Percentiles rank a stretch among this genome's conserved stretches.
Evolutionary conservation across 1,284 basidiomycete species (phyloP).

Genomic region (Irpex lacteus): DNA sequence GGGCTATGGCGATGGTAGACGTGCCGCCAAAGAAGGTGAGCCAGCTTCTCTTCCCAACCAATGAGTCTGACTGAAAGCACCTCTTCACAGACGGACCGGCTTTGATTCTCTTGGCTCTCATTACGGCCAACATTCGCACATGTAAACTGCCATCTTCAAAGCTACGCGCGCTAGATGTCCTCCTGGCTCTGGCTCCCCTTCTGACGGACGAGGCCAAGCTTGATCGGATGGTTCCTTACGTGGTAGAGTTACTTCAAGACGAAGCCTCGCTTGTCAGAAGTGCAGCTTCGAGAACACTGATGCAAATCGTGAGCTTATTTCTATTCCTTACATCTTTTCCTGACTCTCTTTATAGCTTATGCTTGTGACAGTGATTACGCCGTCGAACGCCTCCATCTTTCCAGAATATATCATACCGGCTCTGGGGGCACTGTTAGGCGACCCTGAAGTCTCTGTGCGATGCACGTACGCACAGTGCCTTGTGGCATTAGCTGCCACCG

Average conservation of each 20-base stretch:
- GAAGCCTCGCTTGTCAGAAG: conserved; percentile 80
- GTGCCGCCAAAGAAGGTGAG: conserved; percentile 63
- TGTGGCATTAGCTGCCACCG: conserved; percentile 80
- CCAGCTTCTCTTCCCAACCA: conserved; percentile 4
- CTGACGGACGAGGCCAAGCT: conserved; percentile 95
- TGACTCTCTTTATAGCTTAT: conserved; percentile 55
- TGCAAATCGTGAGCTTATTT: conserved; percentile 69
- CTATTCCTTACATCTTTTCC: conserved; percentile 14
- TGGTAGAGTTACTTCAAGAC: conserved; percentile 87
- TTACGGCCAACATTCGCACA: conserved; percentile 90
- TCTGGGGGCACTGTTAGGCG: conserved; percentile 77
- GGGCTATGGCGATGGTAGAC: conserved; percentile 38
- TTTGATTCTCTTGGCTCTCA: conserved; percentile 76
- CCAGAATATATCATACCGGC: conserved; percentile 96
- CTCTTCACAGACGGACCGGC: conserved; percentile 68
- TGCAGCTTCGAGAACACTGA: conserved; percentile 76
- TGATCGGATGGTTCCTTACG: conserved; percentile 91
- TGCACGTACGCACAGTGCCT: conserved; percentile 88
- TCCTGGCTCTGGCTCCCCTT: conserved; percentile 80
- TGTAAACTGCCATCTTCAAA: conserved; percentile 87
- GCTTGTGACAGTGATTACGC: conserved; percentile 84
- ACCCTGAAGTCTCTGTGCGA: conserved; percentile 86
- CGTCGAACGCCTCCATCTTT: conserved; percentile 86
- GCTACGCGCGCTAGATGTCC: conserved; percentile 82
- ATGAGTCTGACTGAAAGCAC: conserved; percentile 4